These are phyloP conservation scores for Tolypocladium ophioglossoides DNA, from an alignment of 2,329 filamentous ascomycete species.

Conservation along the genomic window DNA sequence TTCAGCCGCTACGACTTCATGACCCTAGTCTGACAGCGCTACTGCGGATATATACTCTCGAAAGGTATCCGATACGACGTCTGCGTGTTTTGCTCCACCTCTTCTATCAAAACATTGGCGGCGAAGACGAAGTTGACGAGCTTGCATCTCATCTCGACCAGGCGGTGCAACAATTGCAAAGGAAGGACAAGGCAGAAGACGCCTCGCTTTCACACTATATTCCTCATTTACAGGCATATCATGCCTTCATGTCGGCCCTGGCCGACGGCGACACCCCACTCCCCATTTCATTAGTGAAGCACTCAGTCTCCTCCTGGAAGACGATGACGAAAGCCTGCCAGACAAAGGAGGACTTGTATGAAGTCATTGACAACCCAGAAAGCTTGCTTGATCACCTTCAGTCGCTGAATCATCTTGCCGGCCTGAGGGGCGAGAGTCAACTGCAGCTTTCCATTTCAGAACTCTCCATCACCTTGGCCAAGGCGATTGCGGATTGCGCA, in stretches of 20 bases:
- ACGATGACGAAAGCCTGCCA: conserved; percentile 26
- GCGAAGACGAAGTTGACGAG: conserved; percentile 25
- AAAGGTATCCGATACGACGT: conserved; percentile 41
- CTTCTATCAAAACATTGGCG: conserved; percentile 36
- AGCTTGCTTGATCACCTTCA: conserved; percentile 38
- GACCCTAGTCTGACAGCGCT: conserved; percentile 36
- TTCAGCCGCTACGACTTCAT: conserved; percentile 27
- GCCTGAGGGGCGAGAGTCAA: conserved; percentile 36
- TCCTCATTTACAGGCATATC: conserved; percentile 36
- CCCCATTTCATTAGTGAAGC: conserved; percentile 19
- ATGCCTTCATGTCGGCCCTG: conserved; percentile 33
- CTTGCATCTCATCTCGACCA: conserved; percentile 29
- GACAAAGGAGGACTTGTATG: conserved; percentile 29
- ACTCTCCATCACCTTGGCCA: conserved; percentile 31
- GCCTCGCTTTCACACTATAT: conserved; percentile 30
- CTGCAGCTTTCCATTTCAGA: conserved; percentile 37
- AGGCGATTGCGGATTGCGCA: conserved; percentile 16
- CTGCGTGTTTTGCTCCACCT: conserved; percentile 41
- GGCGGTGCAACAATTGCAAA: conserved; percentile 22
- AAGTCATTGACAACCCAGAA: conserved; percentile 37
- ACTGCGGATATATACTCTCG: conserved; percentile 36
- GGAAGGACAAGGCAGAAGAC: conserved; percentile 33
- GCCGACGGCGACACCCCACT: conserved; percentile 22
- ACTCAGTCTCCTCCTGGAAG: conserved; percentile 34
- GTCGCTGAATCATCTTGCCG: conserved; percentile 39